A percentile compares a stretch with the other conserved stretches of the same genome.
Conservation (phyloP, 2,329 filamentous ascomycete genomes). For the Xylaria sp. region DNA sequence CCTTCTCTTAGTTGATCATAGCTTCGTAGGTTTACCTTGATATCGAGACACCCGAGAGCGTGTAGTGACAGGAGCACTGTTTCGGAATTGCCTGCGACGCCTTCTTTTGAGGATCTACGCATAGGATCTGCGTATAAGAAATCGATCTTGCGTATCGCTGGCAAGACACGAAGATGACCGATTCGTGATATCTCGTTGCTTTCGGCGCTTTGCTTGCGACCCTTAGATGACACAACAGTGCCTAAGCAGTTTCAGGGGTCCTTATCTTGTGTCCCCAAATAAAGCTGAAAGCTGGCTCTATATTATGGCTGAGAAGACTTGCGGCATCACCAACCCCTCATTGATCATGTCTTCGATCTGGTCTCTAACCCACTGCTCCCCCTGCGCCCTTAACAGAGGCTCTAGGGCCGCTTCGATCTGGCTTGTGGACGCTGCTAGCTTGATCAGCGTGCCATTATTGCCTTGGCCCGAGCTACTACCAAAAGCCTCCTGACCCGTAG, state of each 20-base stretch:
- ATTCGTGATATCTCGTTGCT: not conserved
- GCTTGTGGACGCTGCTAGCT: slow-evolving; percentile 15
- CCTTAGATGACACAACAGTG: not conserved
- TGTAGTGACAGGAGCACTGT: not conserved
- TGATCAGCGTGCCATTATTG: slow-evolving; percentile 4
- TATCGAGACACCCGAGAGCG: not conserved
- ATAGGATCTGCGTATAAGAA: not conserved
- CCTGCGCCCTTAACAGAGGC: slow-evolving; percentile 8
- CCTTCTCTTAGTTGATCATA: not conserved
- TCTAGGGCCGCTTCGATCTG: slow-evolving; percentile 27
- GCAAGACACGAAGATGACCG: not conserved
- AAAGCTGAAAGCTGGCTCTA: not conserved
- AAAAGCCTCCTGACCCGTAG: slow-evolving; percentile 8
- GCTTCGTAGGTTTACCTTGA: not conserved
- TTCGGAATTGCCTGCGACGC: not conserved
- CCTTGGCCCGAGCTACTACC: slow-evolving; percentile 28
- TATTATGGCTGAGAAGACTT: slow-evolving; percentile 30
- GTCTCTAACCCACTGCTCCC: slow-evolving; percentile 32
- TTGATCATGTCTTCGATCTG: slow-evolving; percentile 33
- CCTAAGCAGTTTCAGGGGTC: not conserved
- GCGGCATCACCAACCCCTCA: slow-evolving; percentile 28
- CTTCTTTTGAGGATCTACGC: not conserved
- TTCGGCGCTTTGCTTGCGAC: too few relatives aligned
- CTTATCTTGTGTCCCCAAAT: not conserved
- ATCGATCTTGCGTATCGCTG: not conserved